A percentile compares a stretch with the other conserved stretches of the same genome.
These are phyloP conservation scores for Pichia sp. DNA, from an alignment of 1,139 yeast species.

Conservation along the genomic window DNA sequence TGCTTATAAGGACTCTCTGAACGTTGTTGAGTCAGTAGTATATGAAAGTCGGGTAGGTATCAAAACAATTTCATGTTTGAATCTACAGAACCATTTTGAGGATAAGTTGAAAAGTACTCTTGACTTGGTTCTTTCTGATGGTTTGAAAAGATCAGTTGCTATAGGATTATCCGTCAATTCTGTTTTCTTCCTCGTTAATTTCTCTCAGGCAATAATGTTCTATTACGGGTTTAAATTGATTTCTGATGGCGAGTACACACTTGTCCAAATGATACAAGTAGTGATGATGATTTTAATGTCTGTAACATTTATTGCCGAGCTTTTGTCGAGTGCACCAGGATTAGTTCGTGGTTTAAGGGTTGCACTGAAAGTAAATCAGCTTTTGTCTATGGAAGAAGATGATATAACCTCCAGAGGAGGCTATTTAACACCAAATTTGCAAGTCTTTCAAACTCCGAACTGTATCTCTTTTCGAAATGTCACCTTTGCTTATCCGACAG, in stretches of 20 bases:
- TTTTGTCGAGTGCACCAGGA: conserved; percentile 67
- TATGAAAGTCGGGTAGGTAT: conserved; percentile 60
- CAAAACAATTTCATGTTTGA: conserved; percentile 58
- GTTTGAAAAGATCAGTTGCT: conserved; percentile 46
- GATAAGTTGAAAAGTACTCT: conserved; percentile 36
- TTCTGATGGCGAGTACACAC: conserved; percentile 49
- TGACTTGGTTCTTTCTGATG: conserved; percentile 33
- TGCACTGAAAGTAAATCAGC: conserved; percentile 46
- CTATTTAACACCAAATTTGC: conserved; percentile 24
- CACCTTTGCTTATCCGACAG: conserved; percentile 46
- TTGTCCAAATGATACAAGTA: conserved; percentile 60
- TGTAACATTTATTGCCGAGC: conserved; percentile 54
- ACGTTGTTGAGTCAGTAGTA: conserved; percentile 48
- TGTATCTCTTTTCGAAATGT: conserved; percentile 43
- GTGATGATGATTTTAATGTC: conserved; percentile 73
- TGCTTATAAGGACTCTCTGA: conserved; percentile 53
- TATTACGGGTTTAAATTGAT: conserved; percentile 76
- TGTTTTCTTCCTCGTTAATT: conserved; percentile 51
- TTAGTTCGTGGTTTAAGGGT: conserved; percentile 74
- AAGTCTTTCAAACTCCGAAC: conserved; percentile 15
- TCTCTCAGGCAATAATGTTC: conserved; percentile 66
- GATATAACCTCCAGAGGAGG: conserved; percentile 23
- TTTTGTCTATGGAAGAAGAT: conserved; percentile 28
- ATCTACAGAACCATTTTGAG: conserved; percentile 47
- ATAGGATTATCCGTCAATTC: conserved; percentile 58